Conservation (phyloP, 2,329 filamentous ascomycete genomes). For the Exophiala aquamarina region DNA sequence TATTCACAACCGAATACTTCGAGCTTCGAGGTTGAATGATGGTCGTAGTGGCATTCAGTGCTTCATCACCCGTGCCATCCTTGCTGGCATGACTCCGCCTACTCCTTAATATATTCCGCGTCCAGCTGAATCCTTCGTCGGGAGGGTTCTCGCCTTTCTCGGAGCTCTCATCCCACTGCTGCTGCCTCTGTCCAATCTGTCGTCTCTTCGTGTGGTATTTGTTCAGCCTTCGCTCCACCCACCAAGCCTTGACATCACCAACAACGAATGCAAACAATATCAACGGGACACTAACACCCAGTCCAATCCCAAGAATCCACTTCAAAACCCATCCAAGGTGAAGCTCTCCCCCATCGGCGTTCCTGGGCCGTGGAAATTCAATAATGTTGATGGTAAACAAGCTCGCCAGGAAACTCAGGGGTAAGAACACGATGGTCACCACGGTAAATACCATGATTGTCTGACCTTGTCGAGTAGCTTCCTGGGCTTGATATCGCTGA, state of each 20-base stretch:
- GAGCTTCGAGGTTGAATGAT: neutral
- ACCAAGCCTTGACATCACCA: constrained; percentile 13
- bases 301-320: constrained; percentile 57
- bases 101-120: neutral
- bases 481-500: constrained; percentile 57
- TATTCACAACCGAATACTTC: constrained; percentile 1
- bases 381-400: constrained; percentile 57
- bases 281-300: constrained; percentile 54
- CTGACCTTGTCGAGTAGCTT: constrained; percentile 58
- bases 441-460: constrained; percentile 62
- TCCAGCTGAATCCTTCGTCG: neutral
- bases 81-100: neutral
- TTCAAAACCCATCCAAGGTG: constrained; percentile 53
- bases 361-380: constrained; percentile 43
- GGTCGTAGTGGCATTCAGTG: neutral
- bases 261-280: constrained; percentile 18
- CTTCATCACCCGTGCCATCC: neutral
- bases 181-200: neutral
- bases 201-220: constrained; percentile 1
- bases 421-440: constrained; percentile 59
- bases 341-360: constrained; percentile 36
- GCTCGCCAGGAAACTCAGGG: constrained; percentile 55
- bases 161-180: neutral
- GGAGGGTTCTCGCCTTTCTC: neutral
- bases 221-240: neutral